Conservation (phyloP, 129 eudicot species). For the Flaveria bidentis region DNA sequence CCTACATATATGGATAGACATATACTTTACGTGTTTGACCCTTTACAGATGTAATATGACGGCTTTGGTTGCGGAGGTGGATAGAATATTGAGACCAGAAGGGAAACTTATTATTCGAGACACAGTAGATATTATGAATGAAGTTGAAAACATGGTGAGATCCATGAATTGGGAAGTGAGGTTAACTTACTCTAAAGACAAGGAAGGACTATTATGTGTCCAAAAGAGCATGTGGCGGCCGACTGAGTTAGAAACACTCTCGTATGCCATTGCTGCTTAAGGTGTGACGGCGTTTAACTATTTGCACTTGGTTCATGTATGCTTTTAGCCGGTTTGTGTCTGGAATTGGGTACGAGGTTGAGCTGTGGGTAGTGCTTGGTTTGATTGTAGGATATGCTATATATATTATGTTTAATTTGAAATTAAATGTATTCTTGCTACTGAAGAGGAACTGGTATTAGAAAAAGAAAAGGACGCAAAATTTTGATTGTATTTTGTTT, state of each 20-base stretch:
- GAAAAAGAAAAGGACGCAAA: conserved; percentile 7
- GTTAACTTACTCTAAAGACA: conserved; percentile 75
- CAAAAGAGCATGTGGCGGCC: conserved; percentile 91
- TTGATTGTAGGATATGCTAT: conserved; percentile 29
- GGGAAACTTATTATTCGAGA: conserved; percentile 91
- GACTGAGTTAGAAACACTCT: conserved; percentile 51
- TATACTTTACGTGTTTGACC: neutral
- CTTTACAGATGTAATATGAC: conserved; percentile 61
- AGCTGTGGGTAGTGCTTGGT: conserved; percentile 20
- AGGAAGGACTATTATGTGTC: conserved; percentile 76
- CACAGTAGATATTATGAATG: conserved; percentile 50
- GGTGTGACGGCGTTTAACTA: no score
- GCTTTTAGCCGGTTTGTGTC: neutral
- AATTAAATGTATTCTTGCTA: conserved; percentile 27
- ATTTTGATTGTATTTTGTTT: conserved; percentile 24
- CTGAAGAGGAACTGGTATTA: conserved; percentile 30
- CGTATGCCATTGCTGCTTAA: conserved; percentile 52
- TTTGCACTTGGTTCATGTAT: neutral
- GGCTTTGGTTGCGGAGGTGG: conserved; percentile 75
- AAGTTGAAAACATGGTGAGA: conserved; percentile 58
- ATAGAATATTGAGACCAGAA: conserved; percentile 86
- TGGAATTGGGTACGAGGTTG: conserved; percentile 9
- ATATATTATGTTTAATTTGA: conserved; percentile 28
- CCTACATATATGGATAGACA: neutral
- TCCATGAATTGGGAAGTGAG: conserved; percentile 87